Evolutionary conservation across 2,329 filamentous ascomycete species (phyloP), one percentile per base, ranked within the genome.

Genomic region (Colletotrichum sp.): DNA sequence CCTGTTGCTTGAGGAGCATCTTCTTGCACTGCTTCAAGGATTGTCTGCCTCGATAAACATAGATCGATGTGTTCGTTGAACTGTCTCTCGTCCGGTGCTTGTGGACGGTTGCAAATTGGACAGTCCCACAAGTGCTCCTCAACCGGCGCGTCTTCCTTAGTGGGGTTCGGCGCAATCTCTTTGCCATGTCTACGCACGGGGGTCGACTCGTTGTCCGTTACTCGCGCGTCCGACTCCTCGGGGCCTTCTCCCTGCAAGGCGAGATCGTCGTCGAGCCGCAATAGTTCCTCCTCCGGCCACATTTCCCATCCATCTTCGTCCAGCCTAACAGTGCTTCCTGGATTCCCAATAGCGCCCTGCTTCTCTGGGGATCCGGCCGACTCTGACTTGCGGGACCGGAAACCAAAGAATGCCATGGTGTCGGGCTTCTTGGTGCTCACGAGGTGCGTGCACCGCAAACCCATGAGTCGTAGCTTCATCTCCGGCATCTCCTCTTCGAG

Each of bases 11-110:
- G 72, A 32, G 81, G 66, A 65, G 81, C 81, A 76, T 88, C 84
- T 71, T 89, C 89, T 73, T 95, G 93, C 1, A 97, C 93, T 1
- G 92, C 94, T 80, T 98, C 95, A 61, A 93, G 93, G 79, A 99
- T 98, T 0, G 95, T 95, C 80, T 94, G 92, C 71, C 93, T 90
- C 1, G 96, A 98, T 2, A 99, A 89, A 83, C 97, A 99, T 10
- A 94, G 90, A 82, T 99, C 97, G 67, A 99, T 96, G 81, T 99
- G 97, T 72, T 94, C 91, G 79, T 99, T 99, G 85, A 98, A 98
- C 1, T 86, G 87, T 61, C 89, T 89, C 82, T 98, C 95, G 66
- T 96, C 90, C 0, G 95, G 91, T 1, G 87, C 81, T 80, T 98
- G 96, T 0, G 95, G 93, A 18, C 93, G 88, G n/a, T 87, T 85